Evolutionary conservation across 768 basidiomycete genomes (phyloP).

Genomic region (Lactarius deliciosus): DNA sequence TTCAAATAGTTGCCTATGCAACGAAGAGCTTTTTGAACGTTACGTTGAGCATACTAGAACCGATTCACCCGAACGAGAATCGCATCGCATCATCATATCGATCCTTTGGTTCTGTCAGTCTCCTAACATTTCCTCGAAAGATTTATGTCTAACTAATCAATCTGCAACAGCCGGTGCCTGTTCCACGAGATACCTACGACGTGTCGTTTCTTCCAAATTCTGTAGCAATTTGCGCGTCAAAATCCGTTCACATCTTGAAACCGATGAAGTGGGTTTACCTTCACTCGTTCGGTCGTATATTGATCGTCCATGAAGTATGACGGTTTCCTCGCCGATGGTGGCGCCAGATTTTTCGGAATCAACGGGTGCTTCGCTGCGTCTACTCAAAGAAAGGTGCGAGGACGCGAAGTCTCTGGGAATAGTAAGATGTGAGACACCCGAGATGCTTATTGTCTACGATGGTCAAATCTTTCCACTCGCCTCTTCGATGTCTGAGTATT

Average conservation of each 20-base stretch:
- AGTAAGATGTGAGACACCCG: slow-evolving; percentile 50
- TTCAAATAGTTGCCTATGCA: slow-evolving; percentile 61
- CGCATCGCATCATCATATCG: slow-evolving; percentile 48
- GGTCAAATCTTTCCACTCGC: slow-evolving; percentile 43
- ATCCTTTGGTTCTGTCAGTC: slow-evolving; percentile 62
- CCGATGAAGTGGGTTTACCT: slow-evolving; percentile 57
- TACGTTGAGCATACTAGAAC: slow-evolving; percentile 62
- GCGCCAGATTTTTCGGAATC: slow-evolving; percentile 60
- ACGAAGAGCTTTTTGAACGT: slow-evolving; percentile 60
- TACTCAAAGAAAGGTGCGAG: slow-evolving; percentile 60
- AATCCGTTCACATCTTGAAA: slow-evolving; percentile 64
- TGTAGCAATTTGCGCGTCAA: slow-evolving; percentile 63
- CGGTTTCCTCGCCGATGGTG: slow-evolving; percentile 42
- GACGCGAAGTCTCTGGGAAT: slow-evolving; percentile 65
- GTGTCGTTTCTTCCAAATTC: slow-evolving; percentile 60
- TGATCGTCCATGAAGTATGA: slow-evolving; percentile 37
- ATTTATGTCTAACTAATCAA: neutral
- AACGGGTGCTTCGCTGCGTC: slow-evolving; percentile 37
- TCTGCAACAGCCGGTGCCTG: slow-evolving; percentile 53
- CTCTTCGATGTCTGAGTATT: neutral
- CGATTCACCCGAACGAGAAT: slow-evolving; percentile 43
- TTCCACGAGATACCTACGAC: slow-evolving; percentile 69
- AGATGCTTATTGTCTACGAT: slow-evolving; percentile 74
- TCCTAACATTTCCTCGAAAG: slow-evolving; percentile 5
- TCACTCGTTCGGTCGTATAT: neutral